Base-by-base conservation (phyloP, 2,329 filamentous ascomycete species). In the Tolypocladium ovalisporum region DNA sequence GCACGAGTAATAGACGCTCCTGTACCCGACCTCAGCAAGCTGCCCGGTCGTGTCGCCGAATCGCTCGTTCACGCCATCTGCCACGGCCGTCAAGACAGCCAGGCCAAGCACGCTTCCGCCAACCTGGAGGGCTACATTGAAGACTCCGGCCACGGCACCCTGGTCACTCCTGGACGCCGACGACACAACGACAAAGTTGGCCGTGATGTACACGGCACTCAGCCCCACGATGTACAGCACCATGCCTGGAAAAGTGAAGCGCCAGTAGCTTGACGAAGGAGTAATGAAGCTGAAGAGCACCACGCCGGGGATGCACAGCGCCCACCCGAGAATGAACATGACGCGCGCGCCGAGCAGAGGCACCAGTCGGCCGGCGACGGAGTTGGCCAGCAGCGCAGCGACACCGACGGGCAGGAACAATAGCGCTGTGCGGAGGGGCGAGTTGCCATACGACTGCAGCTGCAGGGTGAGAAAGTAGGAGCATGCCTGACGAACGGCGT, bases 291-390 rank as follows among this genome's bases (percentile, higher is more conserved):
- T 56, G 54, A 56, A 56, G 54, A 56, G 42, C 1, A 22, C 34
- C 29, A 56, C 54, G 54, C 54, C 54, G n/a, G 54, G 54, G n/a
- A 56, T 52, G 54, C 54, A 56, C 19, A 56, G 54, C 32, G 40
- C 34, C 54, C 54, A 52, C 22, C 54, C 54, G 54, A 56, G 54
- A 6, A 56, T n/a, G 32, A 56, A 56, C 54, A 56, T 56, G 42
- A 19, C 34, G 12, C 54, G 40, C 34, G 54, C 54, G 7, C 54
- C 54, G 27, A 56, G 34, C 29, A 56, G 19, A 6, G 54, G 54
- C 22, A 56, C 54, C 4, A 52, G 42, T 4, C 44, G 44, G 32
- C 54, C 44, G 27, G 54, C 54, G 13, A 56, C 22, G 13, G 54
- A 52, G 54, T 56, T 56, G n/a, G 54, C 54, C 13, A 56, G 34